phyloP scores from a whole-genome alignment of 352 stramenopile species.

The Globisporangium orthogonon region DNA sequence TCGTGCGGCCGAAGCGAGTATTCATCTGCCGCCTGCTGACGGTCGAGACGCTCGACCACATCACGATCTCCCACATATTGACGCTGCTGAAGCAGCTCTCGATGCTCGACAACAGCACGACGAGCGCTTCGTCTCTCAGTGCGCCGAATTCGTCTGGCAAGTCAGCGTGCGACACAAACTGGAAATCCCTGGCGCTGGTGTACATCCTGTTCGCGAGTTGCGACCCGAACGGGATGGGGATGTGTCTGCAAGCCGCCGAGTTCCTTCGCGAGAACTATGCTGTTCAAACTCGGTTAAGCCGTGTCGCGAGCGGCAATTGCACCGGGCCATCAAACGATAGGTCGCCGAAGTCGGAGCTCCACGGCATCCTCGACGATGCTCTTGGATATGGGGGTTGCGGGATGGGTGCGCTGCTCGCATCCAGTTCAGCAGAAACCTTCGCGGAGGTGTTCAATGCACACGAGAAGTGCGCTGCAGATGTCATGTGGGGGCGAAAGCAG shows the following conservation, averaged over 20 bases:
- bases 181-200: constrained; percentile 62
- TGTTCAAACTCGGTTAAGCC: constrained; percentile 4
- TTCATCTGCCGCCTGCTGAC: constrained; percentile 70
- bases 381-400: constrained; percentile 68
- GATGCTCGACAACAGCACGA: constrained; percentile 25
- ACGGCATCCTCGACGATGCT: constrained; percentile 54
- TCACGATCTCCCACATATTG: constrained; percentile 60
- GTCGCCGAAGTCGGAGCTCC: constrained; percentile 37
- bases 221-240: constrained; percentile 71
- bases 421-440: constrained; percentile 38
- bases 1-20: constrained; percentile 59
- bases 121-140: constrained; percentile 1
- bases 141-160: constrained; percentile 19
- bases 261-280: constrained; percentile 67
- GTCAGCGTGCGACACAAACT: constrained; percentile 42
- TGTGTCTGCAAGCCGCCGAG: constrained; percentile 60
- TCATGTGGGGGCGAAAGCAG: constrained; percentile 63
- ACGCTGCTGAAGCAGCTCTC: constrained; percentile 60
- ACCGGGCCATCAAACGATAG: constrained; percentile 3
- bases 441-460: constrained; percentile 66
- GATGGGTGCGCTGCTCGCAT: constrained; percentile 50
- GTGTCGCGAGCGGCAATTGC: not conserved
- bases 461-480: constrained; percentile 62
- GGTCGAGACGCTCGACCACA: constrained; percentile 67
- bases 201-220: constrained; percentile 69